Percentiles rank a stretch among this genome's conserved stretches.
phyloP scores from a whole-genome alignment of 306 rosid genomes.

The Casuarina cunninghamiana region DNA sequence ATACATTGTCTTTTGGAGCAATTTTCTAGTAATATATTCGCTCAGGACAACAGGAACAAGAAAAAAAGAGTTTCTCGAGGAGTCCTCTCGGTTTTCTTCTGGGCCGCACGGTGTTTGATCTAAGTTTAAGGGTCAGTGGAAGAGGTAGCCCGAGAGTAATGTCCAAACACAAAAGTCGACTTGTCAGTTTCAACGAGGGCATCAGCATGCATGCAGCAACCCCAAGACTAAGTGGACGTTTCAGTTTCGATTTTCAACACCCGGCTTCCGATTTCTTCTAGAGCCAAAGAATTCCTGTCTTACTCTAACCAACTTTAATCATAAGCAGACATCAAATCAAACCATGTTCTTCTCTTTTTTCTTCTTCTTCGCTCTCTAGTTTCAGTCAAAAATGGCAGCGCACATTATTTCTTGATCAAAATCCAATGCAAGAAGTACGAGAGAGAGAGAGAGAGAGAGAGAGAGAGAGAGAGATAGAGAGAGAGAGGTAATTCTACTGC shows the following conservation, averaged over 20 bases:
- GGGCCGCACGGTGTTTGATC: too few relatives aligned
- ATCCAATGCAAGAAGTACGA: not conserved
- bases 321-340: not conserved
- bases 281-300: not conserved
- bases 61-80: too few relatives aligned
- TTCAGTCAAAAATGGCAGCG: conserved; percentile 23
- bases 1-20: too few relatives aligned
- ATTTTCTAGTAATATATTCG: too few relatives aligned
- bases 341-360: not conserved
- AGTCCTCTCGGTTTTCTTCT: too few relatives aligned
- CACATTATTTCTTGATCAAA: not conserved
- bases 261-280: not conserved
- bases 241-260: not conserved
- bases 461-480: not conserved
- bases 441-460: not conserved
- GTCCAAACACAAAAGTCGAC: not conserved
- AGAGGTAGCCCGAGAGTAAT: not conserved
- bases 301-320: not conserved
- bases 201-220: conserved; percentile 10
- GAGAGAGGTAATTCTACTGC: conserved; percentile 9
- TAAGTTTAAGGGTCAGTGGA: too few relatives aligned
- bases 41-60: too few relatives aligned
- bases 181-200: not conserved
- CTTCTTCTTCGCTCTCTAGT: not conserved
- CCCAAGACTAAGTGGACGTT: conserved; percentile 2